Conservation (phyloP, 2,329 filamentous ascomycete genomes). For the Parascedosporium putredinis region DNA sequence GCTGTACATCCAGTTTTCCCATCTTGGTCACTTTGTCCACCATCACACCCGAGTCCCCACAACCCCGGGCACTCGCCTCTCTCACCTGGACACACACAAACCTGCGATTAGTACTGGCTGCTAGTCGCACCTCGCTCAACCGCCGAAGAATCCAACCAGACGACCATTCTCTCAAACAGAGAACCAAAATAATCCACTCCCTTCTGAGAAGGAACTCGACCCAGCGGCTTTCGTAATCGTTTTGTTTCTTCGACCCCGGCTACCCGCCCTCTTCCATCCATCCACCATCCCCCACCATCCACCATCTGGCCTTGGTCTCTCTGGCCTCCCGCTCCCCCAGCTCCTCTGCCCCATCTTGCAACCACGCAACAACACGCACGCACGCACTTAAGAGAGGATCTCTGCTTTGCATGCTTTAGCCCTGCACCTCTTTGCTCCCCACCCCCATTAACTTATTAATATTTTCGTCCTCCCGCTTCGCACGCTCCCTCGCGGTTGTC, state of each 20-base stretch:
- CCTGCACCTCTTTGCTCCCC: neutral
- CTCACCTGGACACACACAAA: neutral
- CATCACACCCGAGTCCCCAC: neutral
- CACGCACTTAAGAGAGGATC: neutral
- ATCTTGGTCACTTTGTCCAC: no score
- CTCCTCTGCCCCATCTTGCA: neutral
- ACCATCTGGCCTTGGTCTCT: constrained; percentile 5
- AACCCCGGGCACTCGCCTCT: neutral
- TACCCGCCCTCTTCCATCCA: neutral
- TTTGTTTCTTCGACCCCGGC: neutral
- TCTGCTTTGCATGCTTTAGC: neutral
- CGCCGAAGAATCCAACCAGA: neutral
- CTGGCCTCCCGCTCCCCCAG: constrained; percentile 5
- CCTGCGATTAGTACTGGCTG: constrained; percentile 7
- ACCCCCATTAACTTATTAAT: constrained; percentile 5
- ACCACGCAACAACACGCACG: neutral
- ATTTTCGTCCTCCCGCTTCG: constrained; percentile 2
- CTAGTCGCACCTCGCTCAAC: neutral
- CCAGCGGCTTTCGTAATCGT: neutral
- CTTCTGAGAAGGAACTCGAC: neutral
- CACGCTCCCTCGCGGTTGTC: neutral
- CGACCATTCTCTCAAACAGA: neutral
- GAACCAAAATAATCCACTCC: no score
- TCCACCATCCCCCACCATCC: neutral
- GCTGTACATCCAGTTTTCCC: neutral